Conservation (phyloP, 108 stramenopile species). For the Phaeodactylum tricornutum region DNA sequence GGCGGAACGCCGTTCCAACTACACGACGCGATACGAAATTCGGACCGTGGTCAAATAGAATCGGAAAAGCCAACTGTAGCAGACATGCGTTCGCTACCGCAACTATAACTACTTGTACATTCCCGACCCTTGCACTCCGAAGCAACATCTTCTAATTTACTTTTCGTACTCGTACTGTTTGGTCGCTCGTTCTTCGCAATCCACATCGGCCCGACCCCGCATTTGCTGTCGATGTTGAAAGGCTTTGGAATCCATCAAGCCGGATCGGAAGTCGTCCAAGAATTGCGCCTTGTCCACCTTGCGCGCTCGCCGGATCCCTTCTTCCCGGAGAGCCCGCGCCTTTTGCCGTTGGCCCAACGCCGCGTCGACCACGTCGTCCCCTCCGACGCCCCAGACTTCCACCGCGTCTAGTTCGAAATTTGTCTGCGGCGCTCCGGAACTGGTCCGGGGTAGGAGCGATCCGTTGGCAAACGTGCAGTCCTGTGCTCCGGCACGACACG, state of each 20-base stretch:
- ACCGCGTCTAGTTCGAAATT: slow-evolving; percentile 55
- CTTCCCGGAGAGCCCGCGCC: slow-evolving; percentile 38
- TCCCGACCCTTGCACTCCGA: no score
- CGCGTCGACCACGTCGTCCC: slow-evolving; percentile 46
- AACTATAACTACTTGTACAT: no score
- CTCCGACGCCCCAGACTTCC: slow-evolving; percentile 78
- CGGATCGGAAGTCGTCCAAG: slow-evolving; percentile 68
- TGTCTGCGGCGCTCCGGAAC: background rate
- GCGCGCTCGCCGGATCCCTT: slow-evolving; percentile 47
- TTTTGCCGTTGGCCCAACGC: slow-evolving; percentile 39
- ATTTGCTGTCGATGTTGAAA: slow-evolving; percentile 63
- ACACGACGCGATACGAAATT: no score
- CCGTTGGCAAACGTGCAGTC: slow-evolving; percentile 74
- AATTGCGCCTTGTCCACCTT: slow-evolving; percentile 77
- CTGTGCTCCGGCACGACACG: slow-evolving; percentile 36
- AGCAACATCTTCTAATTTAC: no score
- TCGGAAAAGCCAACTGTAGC: no score
- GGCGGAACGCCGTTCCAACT: no score
- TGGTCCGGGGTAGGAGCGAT: slow-evolving; percentile 18
- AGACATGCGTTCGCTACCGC: no score
- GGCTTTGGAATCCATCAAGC: slow-evolving; percentile 58
- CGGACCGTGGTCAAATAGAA: no score
- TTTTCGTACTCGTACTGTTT: no score
- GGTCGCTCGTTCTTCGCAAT: slow-evolving; percentile 16
- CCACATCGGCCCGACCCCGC: slow-evolving; percentile 36